These are phyloP conservation scores for Aegilops umbellulata DNA, from an alignment of 176 grass and related monocot genomes.

Conservation along the genomic window DNA sequence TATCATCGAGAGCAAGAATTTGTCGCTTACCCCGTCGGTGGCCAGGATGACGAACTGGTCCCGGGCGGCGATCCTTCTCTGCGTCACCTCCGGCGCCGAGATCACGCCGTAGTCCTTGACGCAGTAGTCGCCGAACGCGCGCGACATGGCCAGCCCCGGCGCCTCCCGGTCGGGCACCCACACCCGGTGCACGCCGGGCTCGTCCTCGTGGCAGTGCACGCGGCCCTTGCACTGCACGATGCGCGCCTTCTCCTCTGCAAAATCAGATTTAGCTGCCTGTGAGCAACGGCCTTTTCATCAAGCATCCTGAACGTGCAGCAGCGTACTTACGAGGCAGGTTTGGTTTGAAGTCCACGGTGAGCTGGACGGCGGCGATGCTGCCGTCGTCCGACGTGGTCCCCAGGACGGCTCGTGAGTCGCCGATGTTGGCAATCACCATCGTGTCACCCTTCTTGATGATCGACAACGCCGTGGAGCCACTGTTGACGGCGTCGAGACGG, in stretches of 20 bases:
- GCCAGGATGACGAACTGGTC: conserved; percentile 86
- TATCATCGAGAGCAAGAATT: not conserved
- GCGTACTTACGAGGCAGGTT: no score
- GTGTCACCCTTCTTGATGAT: no score
- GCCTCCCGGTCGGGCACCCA: conserved; percentile 64
- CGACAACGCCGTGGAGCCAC: no score
- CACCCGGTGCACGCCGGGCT: conserved; percentile 77
- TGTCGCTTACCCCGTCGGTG: conserved; percentile 74
- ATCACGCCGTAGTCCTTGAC: conserved; percentile 81
- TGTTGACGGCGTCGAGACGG: no score
- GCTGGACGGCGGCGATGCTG: no score
- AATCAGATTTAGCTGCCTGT: no score
- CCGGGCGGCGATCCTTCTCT: conserved; percentile 43
- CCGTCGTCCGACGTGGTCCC: no score
- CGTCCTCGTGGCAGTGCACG: conserved; percentile 65
- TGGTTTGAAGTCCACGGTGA: no score
- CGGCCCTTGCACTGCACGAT: conserved; percentile 74
- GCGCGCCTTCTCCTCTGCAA: conserved; percentile 72
- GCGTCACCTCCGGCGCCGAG: conserved; percentile 76
- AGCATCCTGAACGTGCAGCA: no score
- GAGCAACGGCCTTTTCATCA: no score
- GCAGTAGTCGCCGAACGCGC: conserved; percentile 88
- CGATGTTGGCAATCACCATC: no score
- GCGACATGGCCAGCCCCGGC: conserved; percentile 95
- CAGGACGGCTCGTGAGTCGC: no score